phyloP scores from a whole-genome alignment of 129 eudicot genomes.

The Lactuca sativa region DNA sequence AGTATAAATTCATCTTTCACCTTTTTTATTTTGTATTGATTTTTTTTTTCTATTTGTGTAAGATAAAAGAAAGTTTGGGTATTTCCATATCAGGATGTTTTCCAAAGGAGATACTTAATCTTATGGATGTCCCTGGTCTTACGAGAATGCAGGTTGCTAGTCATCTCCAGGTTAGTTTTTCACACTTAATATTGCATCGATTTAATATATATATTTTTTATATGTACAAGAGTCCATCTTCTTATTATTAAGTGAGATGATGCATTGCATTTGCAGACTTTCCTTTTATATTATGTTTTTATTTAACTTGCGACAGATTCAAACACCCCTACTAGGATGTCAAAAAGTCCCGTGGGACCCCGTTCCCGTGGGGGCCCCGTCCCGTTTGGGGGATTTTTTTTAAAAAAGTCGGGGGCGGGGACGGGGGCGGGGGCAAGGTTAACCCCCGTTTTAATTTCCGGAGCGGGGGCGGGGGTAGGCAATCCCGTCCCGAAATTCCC shows the following conservation, averaged over 20 bases:
- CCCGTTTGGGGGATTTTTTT: too few relatives aligned
- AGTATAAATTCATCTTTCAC: constrained; percentile 30
- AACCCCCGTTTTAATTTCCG: too few relatives aligned
- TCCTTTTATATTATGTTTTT: too few relatives aligned
- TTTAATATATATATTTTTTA: neutral
- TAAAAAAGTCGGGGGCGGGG: too few relatives aligned
- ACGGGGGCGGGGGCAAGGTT: too few relatives aligned
- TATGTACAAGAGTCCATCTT: too few relatives aligned
- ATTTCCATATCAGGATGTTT: constrained; percentile 31
- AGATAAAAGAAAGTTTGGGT: neutral
- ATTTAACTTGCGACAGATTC: too few relatives aligned
- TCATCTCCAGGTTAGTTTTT: constrained; percentile 43
- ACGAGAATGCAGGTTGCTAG: constrained; percentile 48
- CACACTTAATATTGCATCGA: neutral
- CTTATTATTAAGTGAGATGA: neutral
- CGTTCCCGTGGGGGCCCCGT: too few relatives aligned
- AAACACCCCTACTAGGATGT: too few relatives aligned
- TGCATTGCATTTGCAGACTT: neutral
- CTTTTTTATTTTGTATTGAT: neutral
- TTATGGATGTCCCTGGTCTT: constrained; percentile 46
- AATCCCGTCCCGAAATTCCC: too few relatives aligned
- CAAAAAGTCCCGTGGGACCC: too few relatives aligned
- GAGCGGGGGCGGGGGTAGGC: too few relatives aligned
- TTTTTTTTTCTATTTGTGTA: neutral
- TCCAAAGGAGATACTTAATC: constrained; percentile 39